Evolutionary conservation across 2,329 filamentous ascomycete species (phyloP).

Genomic region (Epichloe sylvatica): DNA sequence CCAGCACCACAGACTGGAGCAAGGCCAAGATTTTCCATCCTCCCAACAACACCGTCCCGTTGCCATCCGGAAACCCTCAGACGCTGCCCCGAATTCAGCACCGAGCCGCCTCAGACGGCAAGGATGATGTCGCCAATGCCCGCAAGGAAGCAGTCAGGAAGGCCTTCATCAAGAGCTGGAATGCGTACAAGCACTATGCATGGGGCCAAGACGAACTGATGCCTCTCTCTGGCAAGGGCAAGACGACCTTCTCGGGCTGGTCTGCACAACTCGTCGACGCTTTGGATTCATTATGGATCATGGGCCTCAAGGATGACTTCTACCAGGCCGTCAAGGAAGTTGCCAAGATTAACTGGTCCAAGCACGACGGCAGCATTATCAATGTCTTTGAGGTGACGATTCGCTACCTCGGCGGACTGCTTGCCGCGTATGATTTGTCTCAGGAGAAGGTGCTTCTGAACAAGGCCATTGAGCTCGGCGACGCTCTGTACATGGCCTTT

Average conservation of each 20-base stretch:
- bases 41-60: constrained; percentile 16
- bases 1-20: constrained; percentile 27
- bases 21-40: constrained; percentile 20
- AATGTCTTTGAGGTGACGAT: constrained; percentile 52
- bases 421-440: constrained; percentile 39
- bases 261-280: constrained; percentile 46
- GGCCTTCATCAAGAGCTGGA: constrained; percentile 33
- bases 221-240: constrained; percentile 32
- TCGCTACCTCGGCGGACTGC: constrained; percentile 37
- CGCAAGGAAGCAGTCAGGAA: constrained; percentile 25
- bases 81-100: constrained; percentile 30
- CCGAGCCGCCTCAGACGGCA: constrained; percentile 22
- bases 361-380: constrained; percentile 28
- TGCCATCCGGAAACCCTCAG: constrained; percentile 22
- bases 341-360: constrained; percentile 41
- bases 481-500: constrained; percentile 39
- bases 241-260: constrained; percentile 39
- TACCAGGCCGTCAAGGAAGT: constrained; percentile 31
- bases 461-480: constrained; percentile 39
- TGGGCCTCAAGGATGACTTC: constrained; percentile 44
- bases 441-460: constrained; percentile 29
- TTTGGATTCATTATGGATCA: constrained; percentile 45
- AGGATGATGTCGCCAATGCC: constrained; percentile 18
- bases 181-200: constrained; percentile 38
- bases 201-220: constrained; percentile 44